phyloP scores from a whole-genome alignment of 2,329 filamentous ascomycete genomes.

The Cylindrodendrum hubeiense region DNA sequence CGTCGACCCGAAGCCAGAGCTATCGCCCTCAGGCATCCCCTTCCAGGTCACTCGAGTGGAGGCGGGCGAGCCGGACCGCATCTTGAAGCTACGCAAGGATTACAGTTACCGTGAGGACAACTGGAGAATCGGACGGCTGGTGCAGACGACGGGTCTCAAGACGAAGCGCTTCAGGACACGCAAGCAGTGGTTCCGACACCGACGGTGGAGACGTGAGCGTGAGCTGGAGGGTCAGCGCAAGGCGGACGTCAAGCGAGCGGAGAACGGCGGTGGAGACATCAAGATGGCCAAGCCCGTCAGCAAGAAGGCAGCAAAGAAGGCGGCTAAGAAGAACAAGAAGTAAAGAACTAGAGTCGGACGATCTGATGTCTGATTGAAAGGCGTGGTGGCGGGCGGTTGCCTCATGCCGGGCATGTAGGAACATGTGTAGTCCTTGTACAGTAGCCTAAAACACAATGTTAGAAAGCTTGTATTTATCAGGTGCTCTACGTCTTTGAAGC shows the following conservation, averaged over 20 bases:
- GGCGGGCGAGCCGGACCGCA: constrained; percentile 57
- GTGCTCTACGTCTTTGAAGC: not conserved
- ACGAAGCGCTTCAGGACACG: constrained; percentile 64
- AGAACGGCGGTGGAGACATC: constrained; percentile 47
- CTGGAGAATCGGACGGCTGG: constrained; percentile 68
- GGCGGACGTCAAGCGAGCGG: constrained; percentile 50
- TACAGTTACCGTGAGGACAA: constrained; percentile 73
- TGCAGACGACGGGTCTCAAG: constrained; percentile 63
- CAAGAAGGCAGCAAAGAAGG: constrained; percentile 54
- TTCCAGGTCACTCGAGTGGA: constrained; percentile 58
- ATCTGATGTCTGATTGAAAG: constrained; percentile 4
- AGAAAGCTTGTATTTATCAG: constrained; percentile 21
- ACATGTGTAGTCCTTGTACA: constrained; percentile 43
- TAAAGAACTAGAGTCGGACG: constrained; percentile 28
- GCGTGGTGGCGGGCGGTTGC: not conserved
- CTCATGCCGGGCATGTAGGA: constrained; percentile 38
- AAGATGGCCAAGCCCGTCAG: constrained; percentile 49
- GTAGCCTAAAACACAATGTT: constrained; percentile 29
- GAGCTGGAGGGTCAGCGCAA: constrained; percentile 57
- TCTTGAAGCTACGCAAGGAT: constrained; percentile 64
- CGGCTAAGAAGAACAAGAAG: constrained; percentile 55
- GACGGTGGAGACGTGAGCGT: constrained; percentile 57
- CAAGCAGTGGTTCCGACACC: constrained; percentile 61
- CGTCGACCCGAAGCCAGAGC: constrained; percentile 50
- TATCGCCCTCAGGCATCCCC: constrained; percentile 65